Percentiles rank a stretch among this genome's conserved stretches.
Evolutionary conservation across 768 basidiomycete genomes (phyloP).

Genomic region (Amanita rubescens): DNA sequence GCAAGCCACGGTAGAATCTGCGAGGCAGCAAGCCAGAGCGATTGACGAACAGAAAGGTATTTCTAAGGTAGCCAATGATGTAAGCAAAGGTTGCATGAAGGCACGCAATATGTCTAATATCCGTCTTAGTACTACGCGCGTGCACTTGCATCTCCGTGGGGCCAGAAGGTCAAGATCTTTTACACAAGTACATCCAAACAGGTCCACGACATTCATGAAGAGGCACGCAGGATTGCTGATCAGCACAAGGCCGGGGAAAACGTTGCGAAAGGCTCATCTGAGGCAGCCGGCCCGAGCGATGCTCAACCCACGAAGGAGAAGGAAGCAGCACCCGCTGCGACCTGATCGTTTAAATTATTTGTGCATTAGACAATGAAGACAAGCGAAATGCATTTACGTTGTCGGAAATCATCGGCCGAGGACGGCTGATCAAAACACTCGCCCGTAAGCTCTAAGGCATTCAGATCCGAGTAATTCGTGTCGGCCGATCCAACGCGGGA

Average conservation of each 20-base stretch:
- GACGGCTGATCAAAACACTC: background rate
- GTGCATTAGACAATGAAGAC: background rate
- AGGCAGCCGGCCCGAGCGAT: background rate
- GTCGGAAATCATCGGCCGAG: background rate
- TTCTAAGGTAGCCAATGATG: slow-evolving; percentile 61
- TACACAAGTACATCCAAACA: slow-evolving; percentile 89
- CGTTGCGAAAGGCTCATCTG: too few species aligned
- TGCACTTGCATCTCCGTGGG: slow-evolving; percentile 69
- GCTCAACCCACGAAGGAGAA: background rate
- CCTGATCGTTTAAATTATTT: background rate
- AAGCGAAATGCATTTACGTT: background rate
- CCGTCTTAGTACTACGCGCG: slow-evolving; percentile 62
- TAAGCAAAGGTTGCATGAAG: slow-evolving; percentile 24
- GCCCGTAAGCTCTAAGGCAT: too few species aligned
- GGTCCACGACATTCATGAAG: slow-evolving; percentile 87
- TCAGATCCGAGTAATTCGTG: background rate
- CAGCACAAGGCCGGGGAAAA: slow-evolving; percentile 37
- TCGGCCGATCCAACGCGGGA: background rate
- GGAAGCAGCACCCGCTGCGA: background rate
- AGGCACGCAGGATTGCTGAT: slow-evolving; percentile 75
- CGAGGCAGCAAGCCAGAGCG: slow-evolving; percentile 59
- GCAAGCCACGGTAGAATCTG: slow-evolving; percentile 54
- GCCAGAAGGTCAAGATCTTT: slow-evolving; percentile 70
- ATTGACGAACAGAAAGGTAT: slow-evolving; percentile 81
- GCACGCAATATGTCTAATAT: background rate